Evolutionary conservation across 202 grass and related monocot species (phyloP).

Genomic region (Schoenoplectus triqueter): DNA sequence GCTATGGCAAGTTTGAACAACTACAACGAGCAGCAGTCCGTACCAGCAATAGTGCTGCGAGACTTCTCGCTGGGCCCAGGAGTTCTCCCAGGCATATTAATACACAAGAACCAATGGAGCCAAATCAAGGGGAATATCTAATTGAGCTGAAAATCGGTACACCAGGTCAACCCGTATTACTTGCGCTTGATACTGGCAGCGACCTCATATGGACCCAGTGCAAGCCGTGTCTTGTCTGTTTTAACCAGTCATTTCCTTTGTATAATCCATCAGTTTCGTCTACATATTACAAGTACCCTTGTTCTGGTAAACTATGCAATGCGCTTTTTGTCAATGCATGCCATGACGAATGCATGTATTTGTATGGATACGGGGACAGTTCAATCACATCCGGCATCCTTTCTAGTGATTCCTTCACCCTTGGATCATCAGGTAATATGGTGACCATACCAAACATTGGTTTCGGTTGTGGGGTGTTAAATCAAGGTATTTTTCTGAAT

Average conservation of each 20-base stretch:
- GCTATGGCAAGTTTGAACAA: constrained; percentile 30
- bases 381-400: constrained; percentile 55
- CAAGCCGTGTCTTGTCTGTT: constrained; percentile 41
- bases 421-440: constrained; percentile 26
- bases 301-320: constrained; percentile 31
- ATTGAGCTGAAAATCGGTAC: constrained; percentile 41
- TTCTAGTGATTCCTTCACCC: constrained; percentile 60
- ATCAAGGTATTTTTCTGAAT: constrained; percentile 62
- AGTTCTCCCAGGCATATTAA: not conserved
- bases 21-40: constrained; percentile 31
- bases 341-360: constrained; percentile 52
- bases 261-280: constrained; percentile 36
- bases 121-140: constrained; percentile 38
- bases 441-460: not conserved
- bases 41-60: constrained; percentile 29
- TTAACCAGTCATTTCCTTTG: constrained; percentile 35
- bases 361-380: constrained; percentile 65
- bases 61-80: not conserved
- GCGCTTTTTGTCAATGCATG: constrained; percentile 31
- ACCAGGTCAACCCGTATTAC: constrained; percentile 31
- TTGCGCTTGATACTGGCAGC: constrained; percentile 45
- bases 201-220: constrained; percentile 53
- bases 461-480: constrained; percentile 72
- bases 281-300: constrained; percentile 39
- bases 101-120: not conserved